Percentiles rank a stretch among this genome's conserved stretches.
Evolutionary conservation across 371 early-diverging fungal genomes (phyloP).

Genomic region (Parasitella parasitica): DNA sequence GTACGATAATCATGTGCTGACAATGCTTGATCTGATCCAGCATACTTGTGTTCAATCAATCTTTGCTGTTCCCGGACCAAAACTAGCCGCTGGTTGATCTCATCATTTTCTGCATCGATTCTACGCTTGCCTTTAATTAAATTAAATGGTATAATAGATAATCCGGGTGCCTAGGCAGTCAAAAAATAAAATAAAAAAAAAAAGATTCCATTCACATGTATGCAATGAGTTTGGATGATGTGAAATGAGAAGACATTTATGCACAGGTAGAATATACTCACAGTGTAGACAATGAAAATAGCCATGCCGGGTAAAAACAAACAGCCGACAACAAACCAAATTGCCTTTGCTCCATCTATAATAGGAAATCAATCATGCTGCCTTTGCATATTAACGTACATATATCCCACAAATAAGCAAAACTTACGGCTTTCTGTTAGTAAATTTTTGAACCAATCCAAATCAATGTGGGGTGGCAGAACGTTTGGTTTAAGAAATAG

Average conservation of each 20-base stretch:
- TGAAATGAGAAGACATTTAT: not conserved
- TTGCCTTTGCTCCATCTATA: slow-evolving; percentile 51
- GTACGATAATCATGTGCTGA: slow-evolving; percentile 36
- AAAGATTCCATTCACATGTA: too few species aligned
- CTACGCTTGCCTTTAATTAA: slow-evolving; percentile 30
- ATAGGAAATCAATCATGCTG: not conserved
- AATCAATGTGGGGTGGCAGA: slow-evolving; percentile 33
- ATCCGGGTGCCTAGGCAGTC: slow-evolving; percentile 40
- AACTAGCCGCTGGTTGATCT: slow-evolving; percentile 18
- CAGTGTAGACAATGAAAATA: slow-evolving; percentile 54
- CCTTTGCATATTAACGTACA: not conserved
- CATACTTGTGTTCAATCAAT: slow-evolving; percentile 27
- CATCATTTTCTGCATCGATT: slow-evolving; percentile 26
- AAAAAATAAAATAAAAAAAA: too few species aligned
- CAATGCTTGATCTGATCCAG: slow-evolving; percentile 19
- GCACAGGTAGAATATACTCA: slow-evolving; percentile 11
- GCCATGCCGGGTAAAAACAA: slow-evolving; percentile 48
- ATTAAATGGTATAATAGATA: slow-evolving; percentile 40
- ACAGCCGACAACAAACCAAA: slow-evolving; percentile 52
- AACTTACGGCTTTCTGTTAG: slow-evolving; percentile 41
- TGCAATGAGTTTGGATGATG: not conserved
- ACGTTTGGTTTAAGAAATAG: slow-evolving; percentile 35
- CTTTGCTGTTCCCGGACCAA: slow-evolving; percentile 36
- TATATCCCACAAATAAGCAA: too few species aligned
- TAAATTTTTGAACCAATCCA: slow-evolving; percentile 45